Percentiles rank a stretch among this genome's conserved stretches.
Evolutionary conservation across 768 basidiomycete species (phyloP).

Genomic region (Hericium coralloides): DNA sequence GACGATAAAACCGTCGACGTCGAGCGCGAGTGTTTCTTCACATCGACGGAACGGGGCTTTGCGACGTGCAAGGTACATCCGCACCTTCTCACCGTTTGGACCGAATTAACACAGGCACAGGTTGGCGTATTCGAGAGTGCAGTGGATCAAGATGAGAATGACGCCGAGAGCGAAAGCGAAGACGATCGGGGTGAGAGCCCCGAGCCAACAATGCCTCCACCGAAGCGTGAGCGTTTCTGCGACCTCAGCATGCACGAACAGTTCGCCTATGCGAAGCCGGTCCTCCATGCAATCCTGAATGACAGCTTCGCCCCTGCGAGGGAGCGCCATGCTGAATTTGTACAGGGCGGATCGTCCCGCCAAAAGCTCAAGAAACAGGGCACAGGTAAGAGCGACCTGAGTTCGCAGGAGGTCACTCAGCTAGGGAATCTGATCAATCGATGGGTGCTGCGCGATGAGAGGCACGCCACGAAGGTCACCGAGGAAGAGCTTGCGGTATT

Average conservation of each 20-base stretch:
- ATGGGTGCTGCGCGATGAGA: slow-evolving; percentile 21
- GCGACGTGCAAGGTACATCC: slow-evolving; percentile 45
- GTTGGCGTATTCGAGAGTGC: slow-evolving; percentile 47
- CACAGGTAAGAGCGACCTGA: slow-evolving; percentile 30
- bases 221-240: slow-evolving; percentile 33
- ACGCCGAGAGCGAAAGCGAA: slow-evolving; percentile 18
- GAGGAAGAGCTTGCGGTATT: background rate
- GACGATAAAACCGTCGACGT: slow-evolving; percentile 37
- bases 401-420: slow-evolving; percentile 27
- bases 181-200: slow-evolving; percentile 29
- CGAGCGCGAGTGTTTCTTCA: slow-evolving; percentile 47
- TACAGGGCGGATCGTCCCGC: slow-evolving; percentile 47
- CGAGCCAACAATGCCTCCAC: slow-evolving; percentile 32
- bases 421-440: slow-evolving; percentile 23
- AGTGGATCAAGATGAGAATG: slow-evolving; percentile 22
- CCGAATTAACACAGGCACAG: slow-evolving; percentile 19
- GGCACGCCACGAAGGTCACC: background rate
- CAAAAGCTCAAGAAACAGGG: slow-evolving; percentile 25
- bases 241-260: slow-evolving; percentile 46
- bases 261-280: slow-evolving; percentile 56
- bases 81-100: background rate
- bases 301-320: slow-evolving; percentile 45
- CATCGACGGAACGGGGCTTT: slow-evolving; percentile 51
- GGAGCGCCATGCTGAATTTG: slow-evolving; percentile 41
- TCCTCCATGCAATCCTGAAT: slow-evolving; percentile 51